A percentile compares a stretch with the other conserved stretches of the same genome.
phyloP scores from a whole-genome alignment of 192 early-diverging fungal species.

The Dissophora ornata region DNA sequence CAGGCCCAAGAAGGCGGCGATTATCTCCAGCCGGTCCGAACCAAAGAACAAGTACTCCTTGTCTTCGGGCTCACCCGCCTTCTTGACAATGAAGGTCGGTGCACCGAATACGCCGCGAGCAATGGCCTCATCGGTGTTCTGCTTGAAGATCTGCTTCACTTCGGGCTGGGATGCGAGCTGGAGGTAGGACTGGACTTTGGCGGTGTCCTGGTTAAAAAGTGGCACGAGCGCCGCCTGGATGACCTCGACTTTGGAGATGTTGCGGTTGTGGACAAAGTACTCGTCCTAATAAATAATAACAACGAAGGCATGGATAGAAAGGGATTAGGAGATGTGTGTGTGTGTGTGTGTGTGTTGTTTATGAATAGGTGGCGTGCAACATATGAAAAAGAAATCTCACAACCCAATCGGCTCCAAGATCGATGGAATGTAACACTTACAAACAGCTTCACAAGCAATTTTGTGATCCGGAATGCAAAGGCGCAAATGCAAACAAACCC shows the following conservation, averaged over 20 bases:
- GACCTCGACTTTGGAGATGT: conserved; percentile 37
- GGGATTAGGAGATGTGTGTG: neutral
- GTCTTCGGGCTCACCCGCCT: conserved; percentile 30
- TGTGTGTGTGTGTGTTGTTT: neutral
- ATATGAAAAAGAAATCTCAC: too few species aligned
- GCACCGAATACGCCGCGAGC: conserved; percentile 61
- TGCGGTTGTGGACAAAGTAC: conserved; percentile 42
- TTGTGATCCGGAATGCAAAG: too few species aligned
- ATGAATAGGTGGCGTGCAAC: too few species aligned
- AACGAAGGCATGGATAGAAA: neutral
- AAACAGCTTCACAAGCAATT: conserved; percentile 20
- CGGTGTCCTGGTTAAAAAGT: conserved; percentile 4
- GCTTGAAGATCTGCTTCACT: conserved; percentile 50
- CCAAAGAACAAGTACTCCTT: conserved; percentile 66
- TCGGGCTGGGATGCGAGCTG: conserved; percentile 18
- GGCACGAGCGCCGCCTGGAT: conserved; percentile 27
- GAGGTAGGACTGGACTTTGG: conserved; percentile 20
- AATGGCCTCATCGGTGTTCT: conserved; percentile 57
- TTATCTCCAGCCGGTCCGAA: conserved; percentile 64
- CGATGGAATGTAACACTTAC: conserved; percentile 15
- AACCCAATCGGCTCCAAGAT: conserved; percentile 13
- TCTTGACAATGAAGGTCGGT: conserved; percentile 62
- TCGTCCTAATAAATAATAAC: conserved; percentile 20
- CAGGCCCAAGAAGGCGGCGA: conserved; percentile 37
- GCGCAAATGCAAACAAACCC: too few species aligned